Evolutionary conservation across 441 rosid genomes (phyloP).

Genomic region (Erodium trifolium): DNA sequence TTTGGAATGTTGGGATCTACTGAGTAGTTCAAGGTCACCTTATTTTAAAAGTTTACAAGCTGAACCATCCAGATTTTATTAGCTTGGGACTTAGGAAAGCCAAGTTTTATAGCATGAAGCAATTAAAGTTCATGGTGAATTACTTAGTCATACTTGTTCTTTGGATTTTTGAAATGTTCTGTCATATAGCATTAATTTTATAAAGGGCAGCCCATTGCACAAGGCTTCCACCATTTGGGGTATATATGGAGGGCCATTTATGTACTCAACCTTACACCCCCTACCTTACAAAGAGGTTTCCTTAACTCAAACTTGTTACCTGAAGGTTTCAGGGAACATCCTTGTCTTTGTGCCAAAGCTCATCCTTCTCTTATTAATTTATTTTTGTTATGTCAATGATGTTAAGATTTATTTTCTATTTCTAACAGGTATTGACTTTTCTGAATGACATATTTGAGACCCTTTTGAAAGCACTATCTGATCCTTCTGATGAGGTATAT

Average conservation of each 20-base stretch:
- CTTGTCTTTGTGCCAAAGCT: not conserved
- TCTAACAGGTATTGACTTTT: slow-evolving; percentile 68
- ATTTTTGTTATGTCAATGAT: not conserved
- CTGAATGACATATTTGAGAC: slow-evolving; percentile 86
- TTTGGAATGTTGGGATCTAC: not conserved
- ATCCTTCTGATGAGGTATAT: slow-evolving; percentile 84
- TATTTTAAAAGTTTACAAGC: not conserved
- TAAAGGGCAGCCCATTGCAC: not conserved
- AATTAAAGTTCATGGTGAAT: not conserved
- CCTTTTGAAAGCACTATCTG: slow-evolving; percentile 82
- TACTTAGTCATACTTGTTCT: not conserved
- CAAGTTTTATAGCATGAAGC: not conserved
- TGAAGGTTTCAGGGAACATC: not conserved
- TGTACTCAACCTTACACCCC: not conserved
- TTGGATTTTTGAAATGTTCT: not conserved
- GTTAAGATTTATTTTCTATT: slow-evolving; percentile 6
- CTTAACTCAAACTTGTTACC: not conserved
- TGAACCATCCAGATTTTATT: not conserved
- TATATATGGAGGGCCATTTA: not conserved
- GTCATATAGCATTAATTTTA: not conserved
- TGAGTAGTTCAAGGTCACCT: not conserved
- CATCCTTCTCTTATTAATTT: not conserved
- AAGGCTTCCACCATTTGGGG: not conserved
- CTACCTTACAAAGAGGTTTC: not conserved
- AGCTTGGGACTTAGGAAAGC: not conserved